phyloP scores from a whole-genome alignment of 2,329 filamentous ascomycete genomes.

The Pestalotiopsis sp. region DNA sequence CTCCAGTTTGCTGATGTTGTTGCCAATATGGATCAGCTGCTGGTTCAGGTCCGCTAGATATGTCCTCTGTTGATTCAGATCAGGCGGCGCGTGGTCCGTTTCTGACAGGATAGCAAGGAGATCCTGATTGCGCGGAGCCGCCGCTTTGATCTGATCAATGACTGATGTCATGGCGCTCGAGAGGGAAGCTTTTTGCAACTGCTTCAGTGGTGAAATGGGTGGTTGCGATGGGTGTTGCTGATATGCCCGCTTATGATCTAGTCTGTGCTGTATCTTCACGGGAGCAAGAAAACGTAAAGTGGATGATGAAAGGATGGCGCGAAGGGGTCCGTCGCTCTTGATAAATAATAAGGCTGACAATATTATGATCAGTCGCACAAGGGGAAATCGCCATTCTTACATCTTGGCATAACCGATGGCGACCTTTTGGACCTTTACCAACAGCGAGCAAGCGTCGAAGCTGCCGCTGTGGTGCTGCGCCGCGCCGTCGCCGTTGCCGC shows the following conservation, averaged over 20 bases:
- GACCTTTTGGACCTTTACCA: background rate
- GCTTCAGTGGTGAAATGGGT: background rate
- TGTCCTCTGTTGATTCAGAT: conserved; percentile 44
- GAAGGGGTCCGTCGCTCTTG: background rate
- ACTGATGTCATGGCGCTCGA: conserved; percentile 23
- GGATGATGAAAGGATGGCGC: background rate
- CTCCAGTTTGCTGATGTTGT: conserved; percentile 40
- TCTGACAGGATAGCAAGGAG: conserved; percentile 48
- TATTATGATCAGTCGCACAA: background rate
- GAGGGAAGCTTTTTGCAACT: background rate
- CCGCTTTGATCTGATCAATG: conserved; percentile 38
- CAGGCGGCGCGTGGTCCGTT: conserved; percentile 49
- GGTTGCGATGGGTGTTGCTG: background rate
- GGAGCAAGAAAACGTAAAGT: background rate
- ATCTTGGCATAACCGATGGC: background rate
- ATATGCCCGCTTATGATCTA: background rate
- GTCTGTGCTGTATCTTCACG: background rate
- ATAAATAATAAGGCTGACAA: background rate
- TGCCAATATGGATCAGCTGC: conserved; percentile 37
- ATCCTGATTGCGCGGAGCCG: conserved; percentile 40
- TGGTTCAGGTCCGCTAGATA: conserved; percentile 47
- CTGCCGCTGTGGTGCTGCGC: background rate
- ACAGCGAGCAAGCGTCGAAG: background rate
- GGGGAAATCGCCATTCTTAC: background rate
- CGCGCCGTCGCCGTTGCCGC: background rate